A percentile compares a stretch with the other conserved stretches of the same genome.
These are phyloP conservation scores for Onygena corvina DNA, from an alignment of 2,329 filamentous ascomycete species.

Conservation along the genomic window DNA sequence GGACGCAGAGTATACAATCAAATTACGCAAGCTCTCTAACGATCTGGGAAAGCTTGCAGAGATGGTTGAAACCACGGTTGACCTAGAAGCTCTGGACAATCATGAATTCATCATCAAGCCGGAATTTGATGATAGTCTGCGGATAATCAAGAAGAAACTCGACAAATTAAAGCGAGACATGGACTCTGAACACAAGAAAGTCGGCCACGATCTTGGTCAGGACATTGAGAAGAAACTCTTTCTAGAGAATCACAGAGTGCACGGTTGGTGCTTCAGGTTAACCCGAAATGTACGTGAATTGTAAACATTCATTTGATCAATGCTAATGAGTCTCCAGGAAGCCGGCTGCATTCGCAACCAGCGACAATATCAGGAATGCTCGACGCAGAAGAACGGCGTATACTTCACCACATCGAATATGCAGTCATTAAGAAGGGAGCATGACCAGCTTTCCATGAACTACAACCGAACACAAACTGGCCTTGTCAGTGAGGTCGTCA, in stretches of 20 bases:
- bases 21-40: slow-evolving; percentile 63
- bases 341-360: slow-evolving; percentile 89
- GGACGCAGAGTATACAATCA: slow-evolving; percentile 74
- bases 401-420: slow-evolving; percentile 87
- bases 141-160: slow-evolving; percentile 79
- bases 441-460: slow-evolving; percentile 84
- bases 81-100: slow-evolving; percentile 85
- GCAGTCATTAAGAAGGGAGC: slow-evolving; percentile 70
- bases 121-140: slow-evolving; percentile 82
- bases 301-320: neutral
- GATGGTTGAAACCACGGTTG: slow-evolving; percentile 97
- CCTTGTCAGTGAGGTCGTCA: slow-evolving; percentile 82
- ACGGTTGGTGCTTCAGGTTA: slow-evolving; percentile 92
- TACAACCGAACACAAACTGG: slow-evolving; percentile 92
- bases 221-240: slow-evolving; percentile 98
- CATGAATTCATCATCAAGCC: slow-evolving; percentile 99
- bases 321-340: slow-evolving; percentile 38
- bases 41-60: slow-evolving; percentile 79
- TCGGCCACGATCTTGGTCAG: slow-evolving; percentile 70
- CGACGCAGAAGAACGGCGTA: slow-evolving; percentile 96
- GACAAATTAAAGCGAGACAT: slow-evolving; percentile 75
- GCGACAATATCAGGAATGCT: slow-evolving; percentile 80
- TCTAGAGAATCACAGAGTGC: slow-evolving; percentile 86
- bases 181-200: slow-evolving; percentile 64
- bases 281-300: slow-evolving; percentile 49